Percentiles rank a stretch among this genome's conserved stretches.
Conservation (phyloP, 2,329 filamentous ascomycete species). For the Hypoxylon sp. region DNA sequence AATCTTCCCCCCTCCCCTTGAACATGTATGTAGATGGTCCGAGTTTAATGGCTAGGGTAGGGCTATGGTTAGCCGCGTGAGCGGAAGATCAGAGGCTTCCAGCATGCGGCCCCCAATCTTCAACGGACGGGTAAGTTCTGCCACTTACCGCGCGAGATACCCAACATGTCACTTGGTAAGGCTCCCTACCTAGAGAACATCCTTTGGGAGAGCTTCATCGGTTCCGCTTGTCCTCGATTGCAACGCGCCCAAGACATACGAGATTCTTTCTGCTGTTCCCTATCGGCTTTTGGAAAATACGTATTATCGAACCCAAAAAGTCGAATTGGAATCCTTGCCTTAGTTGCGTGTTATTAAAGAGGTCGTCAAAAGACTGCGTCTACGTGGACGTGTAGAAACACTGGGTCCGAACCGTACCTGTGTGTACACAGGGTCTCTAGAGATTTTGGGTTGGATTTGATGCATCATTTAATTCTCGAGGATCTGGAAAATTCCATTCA, state of each 20-base stretch:
- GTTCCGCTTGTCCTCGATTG: constrained; percentile 31
- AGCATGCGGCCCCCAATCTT: constrained; percentile 32
- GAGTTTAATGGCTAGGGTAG: constrained; percentile 25
- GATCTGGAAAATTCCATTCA: constrained; percentile 47
- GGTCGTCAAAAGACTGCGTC: constrained; percentile 21
- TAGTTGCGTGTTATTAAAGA: constrained; percentile 20
- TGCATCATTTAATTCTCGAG: constrained; percentile 41
- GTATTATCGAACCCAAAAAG: constrained; percentile 25
- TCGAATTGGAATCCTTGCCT: constrained; percentile 33
- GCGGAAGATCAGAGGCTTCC: constrained; percentile 30
- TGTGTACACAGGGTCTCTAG: constrained; percentile 29
- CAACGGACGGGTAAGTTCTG: constrained; percentile 21
- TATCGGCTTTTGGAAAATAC: constrained; percentile 28
- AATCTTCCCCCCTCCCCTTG: constrained; percentile 11
- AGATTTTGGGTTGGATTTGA: constrained; percentile 45
- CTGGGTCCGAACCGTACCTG: constrained; percentile 37
- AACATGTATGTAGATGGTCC: constrained; percentile 10
- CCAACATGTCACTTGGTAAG: constrained; percentile 5
- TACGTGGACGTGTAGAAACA: constrained; percentile 45
- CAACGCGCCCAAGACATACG: constrained; percentile 30
- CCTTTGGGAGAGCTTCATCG: constrained; percentile 27
- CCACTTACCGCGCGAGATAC: constrained; percentile 13
- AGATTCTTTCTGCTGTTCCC: constrained; percentile 25
- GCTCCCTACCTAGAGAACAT: constrained; percentile 4
- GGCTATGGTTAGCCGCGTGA: constrained; percentile 35